phyloP scores from a whole-genome alignment of 306 rosid species.

The Nissolia schottii region DNA sequence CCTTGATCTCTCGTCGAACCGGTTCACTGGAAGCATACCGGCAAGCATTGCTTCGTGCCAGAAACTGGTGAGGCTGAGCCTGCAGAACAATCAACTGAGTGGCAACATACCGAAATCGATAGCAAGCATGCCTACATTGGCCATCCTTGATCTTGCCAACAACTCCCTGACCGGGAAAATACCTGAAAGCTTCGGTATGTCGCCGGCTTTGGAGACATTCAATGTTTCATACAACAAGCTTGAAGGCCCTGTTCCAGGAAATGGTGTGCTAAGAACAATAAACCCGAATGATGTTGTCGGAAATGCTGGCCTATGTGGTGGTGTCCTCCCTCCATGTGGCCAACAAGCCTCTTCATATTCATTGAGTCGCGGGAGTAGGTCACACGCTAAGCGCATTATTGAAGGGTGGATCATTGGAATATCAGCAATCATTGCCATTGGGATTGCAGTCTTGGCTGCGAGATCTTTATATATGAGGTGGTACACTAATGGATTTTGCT shows the following conservation, averaged over 20 bases:
- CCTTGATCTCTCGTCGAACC: constrained; percentile 79
- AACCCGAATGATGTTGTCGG: constrained; percentile 76
- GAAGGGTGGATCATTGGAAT: constrained; percentile 65
- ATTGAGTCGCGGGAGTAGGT: constrained; percentile 39
- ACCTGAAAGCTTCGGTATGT: constrained; percentile 69
- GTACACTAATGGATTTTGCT: constrained; percentile 71
- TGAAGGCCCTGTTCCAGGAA: constrained; percentile 75
- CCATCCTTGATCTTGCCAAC: constrained; percentile 85
- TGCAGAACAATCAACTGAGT: constrained; percentile 62
- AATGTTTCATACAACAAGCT: constrained; percentile 80
- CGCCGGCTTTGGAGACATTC: constrained; percentile 83
- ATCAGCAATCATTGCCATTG: constrained; percentile 52
- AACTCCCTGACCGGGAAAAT: constrained; percentile 80
- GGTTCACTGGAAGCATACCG: constrained; percentile 67
- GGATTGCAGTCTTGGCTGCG: constrained; percentile 44
- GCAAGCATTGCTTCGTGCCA: constrained; percentile 77
- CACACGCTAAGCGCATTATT: constrained; percentile 44
- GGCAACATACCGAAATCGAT: constrained; percentile 73
- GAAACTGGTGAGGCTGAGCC: constrained; percentile 70
- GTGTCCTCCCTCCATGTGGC: constrained; percentile 72
- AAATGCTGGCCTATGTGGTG: constrained; percentile 72
- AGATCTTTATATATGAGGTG: constrained; percentile 58
- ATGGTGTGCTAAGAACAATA: constrained; percentile 67
- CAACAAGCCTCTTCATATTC: constrained; percentile 25
- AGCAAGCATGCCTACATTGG: constrained; percentile 73